These are phyloP conservation scores for Skeletonema costatum DNA, from an alignment of 108 stramenopile species.

Conservation along the genomic window DNA sequence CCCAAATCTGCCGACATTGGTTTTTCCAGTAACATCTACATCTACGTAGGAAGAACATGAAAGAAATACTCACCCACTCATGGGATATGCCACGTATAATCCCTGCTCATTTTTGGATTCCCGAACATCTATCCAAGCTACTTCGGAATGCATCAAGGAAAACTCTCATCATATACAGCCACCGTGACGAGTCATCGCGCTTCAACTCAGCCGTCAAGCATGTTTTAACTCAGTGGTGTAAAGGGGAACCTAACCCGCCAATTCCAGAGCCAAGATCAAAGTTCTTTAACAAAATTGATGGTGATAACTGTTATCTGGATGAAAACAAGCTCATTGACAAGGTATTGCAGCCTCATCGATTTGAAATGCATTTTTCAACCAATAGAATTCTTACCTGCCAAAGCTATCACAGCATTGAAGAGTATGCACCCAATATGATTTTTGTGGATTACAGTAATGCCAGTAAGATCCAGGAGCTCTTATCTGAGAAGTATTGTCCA, in stretches of 20 bases:
- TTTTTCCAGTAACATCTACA: background rate
- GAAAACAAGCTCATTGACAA: constrained; percentile 26
- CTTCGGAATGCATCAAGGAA: constrained; percentile 7
- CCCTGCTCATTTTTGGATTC: constrained; percentile 8
- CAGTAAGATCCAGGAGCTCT: constrained; percentile 8
- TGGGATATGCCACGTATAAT: constrained; percentile 17
- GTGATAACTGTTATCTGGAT: constrained; percentile 12
- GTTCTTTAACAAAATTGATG: constrained; percentile 15
- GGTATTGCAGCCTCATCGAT: background rate
- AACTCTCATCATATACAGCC: constrained; percentile 38
- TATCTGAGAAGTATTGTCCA: constrained; percentile 41
- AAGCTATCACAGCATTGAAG: constrained; percentile 27
- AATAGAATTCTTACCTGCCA: constrained; percentile 25
- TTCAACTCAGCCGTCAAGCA: constrained; percentile 27
- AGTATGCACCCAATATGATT: constrained; percentile 43
- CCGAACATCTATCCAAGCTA: background rate
- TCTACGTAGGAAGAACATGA: background rate
- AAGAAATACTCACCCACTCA: constrained; percentile 14
- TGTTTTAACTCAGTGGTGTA: constrained; percentile 16
- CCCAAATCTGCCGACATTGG: background rate
- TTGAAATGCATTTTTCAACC: constrained; percentile 19
- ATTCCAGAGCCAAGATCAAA: background rate
- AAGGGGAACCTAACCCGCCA: background rate
- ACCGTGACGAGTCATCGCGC: constrained; percentile 46
- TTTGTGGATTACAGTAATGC: constrained; percentile 44